phyloP scores from a whole-genome alignment of 2,329 filamentous ascomycete species.

The Trichoderma hamatum region DNA sequence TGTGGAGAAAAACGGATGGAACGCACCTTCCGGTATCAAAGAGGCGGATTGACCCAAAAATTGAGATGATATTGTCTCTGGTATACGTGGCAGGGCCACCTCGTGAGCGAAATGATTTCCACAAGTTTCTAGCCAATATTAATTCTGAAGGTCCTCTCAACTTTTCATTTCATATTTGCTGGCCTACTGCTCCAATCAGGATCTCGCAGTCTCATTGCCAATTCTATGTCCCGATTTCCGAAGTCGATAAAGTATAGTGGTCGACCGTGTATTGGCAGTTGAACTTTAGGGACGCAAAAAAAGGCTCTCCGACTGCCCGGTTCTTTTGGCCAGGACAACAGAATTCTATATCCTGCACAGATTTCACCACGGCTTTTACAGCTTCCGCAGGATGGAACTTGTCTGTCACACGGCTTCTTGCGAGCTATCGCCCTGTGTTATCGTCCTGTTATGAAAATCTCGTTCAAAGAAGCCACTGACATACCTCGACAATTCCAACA shows the following conservation, averaged over 20 bases:
- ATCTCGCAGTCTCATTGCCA: neutral
- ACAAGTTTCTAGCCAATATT: neutral
- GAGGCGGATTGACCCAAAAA: neutral
- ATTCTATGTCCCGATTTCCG: neutral
- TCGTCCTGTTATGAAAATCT: neutral
- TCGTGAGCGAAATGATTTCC: neutral
- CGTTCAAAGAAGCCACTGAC: neutral
- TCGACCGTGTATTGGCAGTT: neutral
- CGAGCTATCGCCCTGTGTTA: neutral
- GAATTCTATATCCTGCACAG: neutral
- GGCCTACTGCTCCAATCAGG: neutral
- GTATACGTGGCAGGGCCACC: neutral
- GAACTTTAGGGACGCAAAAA: neutral
- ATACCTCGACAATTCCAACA: neutral
- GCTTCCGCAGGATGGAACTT: conserved; percentile 3
- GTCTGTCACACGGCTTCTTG: conserved; percentile 2
- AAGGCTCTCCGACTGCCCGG: neutral
- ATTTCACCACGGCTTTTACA: neutral
- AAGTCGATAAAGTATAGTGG: neutral
- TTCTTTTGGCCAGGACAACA: neutral
- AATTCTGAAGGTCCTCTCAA: neutral
- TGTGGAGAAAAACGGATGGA: neutral
- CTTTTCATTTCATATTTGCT: too few relatives aligned
- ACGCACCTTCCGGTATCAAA: neutral
- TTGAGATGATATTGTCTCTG: neutral